Conservation (phyloP, 2,329 filamentous ascomycete genomes). For the Phyllosticta citribraziliensis region DNA sequence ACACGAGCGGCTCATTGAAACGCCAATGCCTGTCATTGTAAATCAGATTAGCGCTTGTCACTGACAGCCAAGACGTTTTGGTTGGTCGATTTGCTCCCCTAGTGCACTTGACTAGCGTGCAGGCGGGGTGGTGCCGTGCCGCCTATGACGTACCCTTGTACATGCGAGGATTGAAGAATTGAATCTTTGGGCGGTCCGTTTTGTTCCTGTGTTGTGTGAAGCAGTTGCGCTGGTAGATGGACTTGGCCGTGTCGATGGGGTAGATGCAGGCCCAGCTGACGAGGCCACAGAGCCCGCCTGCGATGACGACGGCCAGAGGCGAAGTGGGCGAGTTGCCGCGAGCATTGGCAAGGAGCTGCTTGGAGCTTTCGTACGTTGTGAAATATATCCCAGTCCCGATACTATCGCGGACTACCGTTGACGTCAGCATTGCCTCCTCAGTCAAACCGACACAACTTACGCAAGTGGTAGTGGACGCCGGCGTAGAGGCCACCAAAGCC, state of each 20-base stretch:
- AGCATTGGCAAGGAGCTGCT: constrained; percentile 69
- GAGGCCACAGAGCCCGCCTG: constrained; percentile 72
- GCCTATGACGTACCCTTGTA: constrained; percentile 52
- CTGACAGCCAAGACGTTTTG: not conserved
- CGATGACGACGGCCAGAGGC: constrained; percentile 66
- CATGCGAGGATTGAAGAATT: constrained; percentile 68
- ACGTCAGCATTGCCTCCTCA: constrained; percentile 4
- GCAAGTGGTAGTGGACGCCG: constrained; percentile 66
- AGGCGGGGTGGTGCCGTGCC: not conserved
- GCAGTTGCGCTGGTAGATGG: constrained; percentile 74
- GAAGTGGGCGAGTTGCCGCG: constrained; percentile 65
- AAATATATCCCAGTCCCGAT: constrained; percentile 80
- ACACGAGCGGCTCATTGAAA: constrained; percentile 74
- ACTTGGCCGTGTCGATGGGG: constrained; percentile 71
- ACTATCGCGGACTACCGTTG: constrained; percentile 61
- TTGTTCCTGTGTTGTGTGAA: constrained; percentile 57
- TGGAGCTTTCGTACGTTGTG: constrained; percentile 79
- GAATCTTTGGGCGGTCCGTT: constrained; percentile 52
- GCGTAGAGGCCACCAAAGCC: constrained; percentile 68
- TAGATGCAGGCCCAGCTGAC: constrained; percentile 69
- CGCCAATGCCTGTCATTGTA: constrained; percentile 50
- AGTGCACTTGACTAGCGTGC: not conserved
- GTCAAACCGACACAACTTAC: constrained; percentile 39
- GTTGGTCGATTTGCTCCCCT: not conserved
- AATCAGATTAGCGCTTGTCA: not conserved